Evolutionary conservation across 2,329 filamentous ascomycete species (phyloP).

Genomic region (Pseudocercospora crystallina): DNA sequence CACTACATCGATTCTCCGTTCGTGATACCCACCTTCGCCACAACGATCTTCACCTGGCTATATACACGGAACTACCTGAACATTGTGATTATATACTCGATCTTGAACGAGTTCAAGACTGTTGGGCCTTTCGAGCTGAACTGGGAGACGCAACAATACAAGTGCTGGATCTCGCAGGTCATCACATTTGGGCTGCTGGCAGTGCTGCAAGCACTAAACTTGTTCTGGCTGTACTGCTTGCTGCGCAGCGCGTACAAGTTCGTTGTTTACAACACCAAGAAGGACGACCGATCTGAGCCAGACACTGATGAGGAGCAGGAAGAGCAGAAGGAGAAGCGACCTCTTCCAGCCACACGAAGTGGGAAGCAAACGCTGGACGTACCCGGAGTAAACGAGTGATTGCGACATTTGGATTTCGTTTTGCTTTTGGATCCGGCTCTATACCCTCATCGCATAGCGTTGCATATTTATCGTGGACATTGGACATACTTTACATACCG

Average conservation of each 20-base stretch:
- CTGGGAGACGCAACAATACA: constrained; percentile 76
- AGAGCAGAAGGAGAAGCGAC: no score
- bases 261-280: no score
- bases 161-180: constrained; percentile 67
- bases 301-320: no score
- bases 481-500: no score
- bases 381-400: no score
- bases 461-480: no score
- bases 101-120: constrained; percentile 60
- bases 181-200: constrained; percentile 67
- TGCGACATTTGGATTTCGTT: no score
- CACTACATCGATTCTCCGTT: not conserved
- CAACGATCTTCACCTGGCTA: not conserved
- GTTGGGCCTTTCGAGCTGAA: constrained; percentile 73
- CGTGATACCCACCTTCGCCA: not conserved
- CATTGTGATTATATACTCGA: not conserved
- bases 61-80: not conserved
- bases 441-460: no score
- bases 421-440: no score
- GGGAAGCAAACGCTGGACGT: no score
- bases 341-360: no score
- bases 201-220: constrained; percentile 69
- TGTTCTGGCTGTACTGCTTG: constrained; percentile 81
- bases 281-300: no score
- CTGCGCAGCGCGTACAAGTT: constrained; percentile 67